Conservation (phyloP, 148 eudicot species). For the Diospyros lotus region DNA sequence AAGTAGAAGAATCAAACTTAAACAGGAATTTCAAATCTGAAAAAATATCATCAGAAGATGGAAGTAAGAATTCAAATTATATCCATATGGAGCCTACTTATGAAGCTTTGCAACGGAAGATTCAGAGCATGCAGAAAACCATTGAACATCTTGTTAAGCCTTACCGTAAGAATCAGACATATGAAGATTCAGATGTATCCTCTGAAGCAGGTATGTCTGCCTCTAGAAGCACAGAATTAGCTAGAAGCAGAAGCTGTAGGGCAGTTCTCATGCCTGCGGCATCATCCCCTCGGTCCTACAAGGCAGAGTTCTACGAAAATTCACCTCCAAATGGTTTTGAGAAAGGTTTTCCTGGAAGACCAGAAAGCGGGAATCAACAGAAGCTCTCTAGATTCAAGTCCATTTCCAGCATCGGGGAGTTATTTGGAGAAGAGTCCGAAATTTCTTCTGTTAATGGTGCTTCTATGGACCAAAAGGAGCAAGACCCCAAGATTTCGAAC, state of each 20-base stretch:
- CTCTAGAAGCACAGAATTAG: constrained; percentile 24
- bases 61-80: constrained; percentile 19
- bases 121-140: constrained; percentile 46
- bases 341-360: constrained; percentile 30
- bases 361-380: constrained; percentile 24
- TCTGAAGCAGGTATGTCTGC: constrained; percentile 36
- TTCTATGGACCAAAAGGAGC: constrained; percentile 36
- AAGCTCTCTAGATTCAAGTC: constrained; percentile 16
- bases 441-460: constrained; percentile 19
- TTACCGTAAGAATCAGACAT: background rate
- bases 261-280: constrained; percentile 26
- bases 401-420: constrained; percentile 15
- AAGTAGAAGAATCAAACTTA: constrained; percentile 27
- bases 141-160: constrained; percentile 42
- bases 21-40: constrained; percentile 21
- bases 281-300: constrained; percentile 24
- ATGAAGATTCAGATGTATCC: constrained; percentile 15
- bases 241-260: constrained; percentile 62
- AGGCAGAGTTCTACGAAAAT: constrained; percentile 17
- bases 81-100: constrained; percentile 21
- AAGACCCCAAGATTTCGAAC: constrained; percentile 20
- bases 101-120: constrained; percentile 44
- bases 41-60: constrained; percentile 18
- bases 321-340: constrained; percentile 32
- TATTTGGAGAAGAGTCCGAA: constrained; percentile 16